Conservation (phyloP, 257 asterid species). For the Asclepias syriaca region DNA sequence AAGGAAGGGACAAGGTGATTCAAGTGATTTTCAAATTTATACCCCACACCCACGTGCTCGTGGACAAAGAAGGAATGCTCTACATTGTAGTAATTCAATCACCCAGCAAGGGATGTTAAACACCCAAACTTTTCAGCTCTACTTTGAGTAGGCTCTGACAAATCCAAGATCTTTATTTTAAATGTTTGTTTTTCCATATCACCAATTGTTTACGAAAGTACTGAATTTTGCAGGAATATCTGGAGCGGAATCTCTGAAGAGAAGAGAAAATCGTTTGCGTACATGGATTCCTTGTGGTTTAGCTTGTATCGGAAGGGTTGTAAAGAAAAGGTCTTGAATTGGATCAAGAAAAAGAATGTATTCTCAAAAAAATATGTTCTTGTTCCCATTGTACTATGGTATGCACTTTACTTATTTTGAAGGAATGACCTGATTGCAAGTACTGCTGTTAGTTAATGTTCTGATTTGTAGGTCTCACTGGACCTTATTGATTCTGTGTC, state of each 20-base stretch:
- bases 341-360: slow-evolving; percentile 44
- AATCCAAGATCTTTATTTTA: not conserved
- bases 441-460: not conserved
- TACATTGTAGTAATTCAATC: slow-evolving; percentile 10
- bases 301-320: slow-evolving; percentile 21
- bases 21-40: not conserved
- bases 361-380: slow-evolving; percentile 51
- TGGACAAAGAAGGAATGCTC: slow-evolving; percentile 33
- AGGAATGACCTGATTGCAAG: not conserved
- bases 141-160: slow-evolving; percentile 37
- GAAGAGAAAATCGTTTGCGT: slow-evolving; percentile 33
- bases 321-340: slow-evolving; percentile 38
- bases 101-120: slow-evolving; percentile 35
- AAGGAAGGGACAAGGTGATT: slow-evolving; percentile 5
- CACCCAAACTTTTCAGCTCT: slow-evolving; percentile 31
- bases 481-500: slow-evolving; percentile 73
- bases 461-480: slow-evolving; percentile 56
- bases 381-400: slow-evolving; percentile 69
- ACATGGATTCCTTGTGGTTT: slow-evolving; percentile 57
- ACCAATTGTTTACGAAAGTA: not conserved
- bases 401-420: slow-evolving; percentile 20
- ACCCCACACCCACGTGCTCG: slow-evolving; percentile 20
- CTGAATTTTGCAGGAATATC: slow-evolving; percentile 34
- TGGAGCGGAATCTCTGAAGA: slow-evolving; percentile 49
- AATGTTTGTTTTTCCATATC: not conserved